Evolutionary conservation across 176 grass and related monocot genomes (phyloP).

Genomic region (Calamus simplicifolius): DNA sequence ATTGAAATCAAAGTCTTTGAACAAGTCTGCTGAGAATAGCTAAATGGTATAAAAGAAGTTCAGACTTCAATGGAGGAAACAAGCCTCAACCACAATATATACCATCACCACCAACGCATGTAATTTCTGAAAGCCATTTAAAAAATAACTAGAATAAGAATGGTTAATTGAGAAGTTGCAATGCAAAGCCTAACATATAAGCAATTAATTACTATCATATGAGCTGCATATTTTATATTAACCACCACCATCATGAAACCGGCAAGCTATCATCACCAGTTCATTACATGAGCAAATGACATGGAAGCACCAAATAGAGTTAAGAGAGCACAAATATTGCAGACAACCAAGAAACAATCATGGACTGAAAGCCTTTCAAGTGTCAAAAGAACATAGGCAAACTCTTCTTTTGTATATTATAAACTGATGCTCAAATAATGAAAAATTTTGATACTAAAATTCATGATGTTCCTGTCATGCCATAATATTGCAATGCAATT

Average conservation of each 20-base stretch:
- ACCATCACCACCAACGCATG: slow-evolving; percentile 92
- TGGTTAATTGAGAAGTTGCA: slow-evolving; percentile 9
- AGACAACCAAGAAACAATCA: too few relatives aligned
- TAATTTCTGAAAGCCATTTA: slow-evolving; percentile 49
- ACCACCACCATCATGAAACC: slow-evolving; percentile 96
- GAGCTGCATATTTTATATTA: slow-evolving; percentile 83
- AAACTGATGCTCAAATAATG: too few relatives aligned
- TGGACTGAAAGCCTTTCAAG: too few relatives aligned
- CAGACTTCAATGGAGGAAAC: neutral
- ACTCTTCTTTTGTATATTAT: too few relatives aligned
- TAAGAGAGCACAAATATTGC: too few relatives aligned
- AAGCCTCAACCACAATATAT: slow-evolving; percentile 96
- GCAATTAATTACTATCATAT: slow-evolving; percentile 73
- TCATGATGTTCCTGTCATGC: too few relatives aligned
- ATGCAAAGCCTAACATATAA: slow-evolving; percentile 15
- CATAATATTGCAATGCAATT: too few relatives aligned
- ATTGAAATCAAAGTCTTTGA: too few relatives aligned
- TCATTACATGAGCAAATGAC: too few relatives aligned
- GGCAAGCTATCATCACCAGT: slow-evolving; percentile 58
- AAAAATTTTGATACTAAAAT: too few relatives aligned
- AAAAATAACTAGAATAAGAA: neutral
- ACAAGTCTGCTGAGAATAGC: neutral
- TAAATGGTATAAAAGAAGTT: neutral
- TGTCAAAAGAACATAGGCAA: too few relatives aligned
- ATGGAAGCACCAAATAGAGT: too few relatives aligned